Evolutionary conservation across 257 asterid genomes (phyloP), one percentile per base, ranked within the genome.

Genomic region (Ophiorrhiza pumila): DNA sequence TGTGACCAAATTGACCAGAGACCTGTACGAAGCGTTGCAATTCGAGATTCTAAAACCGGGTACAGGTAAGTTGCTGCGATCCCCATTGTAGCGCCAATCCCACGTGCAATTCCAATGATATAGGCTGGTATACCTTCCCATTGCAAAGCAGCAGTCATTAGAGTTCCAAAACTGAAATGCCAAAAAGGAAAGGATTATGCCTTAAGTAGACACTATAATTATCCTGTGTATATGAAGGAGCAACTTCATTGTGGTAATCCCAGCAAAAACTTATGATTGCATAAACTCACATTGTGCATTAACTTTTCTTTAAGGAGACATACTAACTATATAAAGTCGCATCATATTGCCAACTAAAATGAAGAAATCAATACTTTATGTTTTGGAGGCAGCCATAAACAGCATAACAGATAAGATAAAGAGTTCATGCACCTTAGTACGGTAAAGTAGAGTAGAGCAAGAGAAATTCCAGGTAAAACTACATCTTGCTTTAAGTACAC

Each of bases 41-140:
- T 75, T 10, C 59, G 84, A 70, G 89, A 78, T 65, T 89, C 87
- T 64, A 93, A 71, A 13, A 86, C 15, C 0, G 97, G 97, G 72
- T 87, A 93, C 68, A 87, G 63, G 67, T 87, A 93, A 1, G 98
- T 93, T 42, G 98, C 93, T 14, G 77, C 86, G 61, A 93, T 93
- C 64, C 98, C 98, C 42, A 91, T 76, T 20, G 66, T 78, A 46
- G 98, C 98, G 22, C 90, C 84, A 46, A 87, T 53, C 23, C 98
- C 97, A 39, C 98, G 95, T 2, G 87, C 98, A 43, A 87, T 83
- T 13, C 97, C 98, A 14, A 90, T 93, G 2, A 87, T 81, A 70
- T 89, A 93, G n/a, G 95, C 89, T 57, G 96, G 95, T 74, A 93
- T 82, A 42, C 97, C 97, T 78, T 90, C 84, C 98, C 97, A 93